Evolutionary conservation across 2,329 filamentous ascomycete species (phyloP).

Genomic region (Pseudocercospora cruenta): DNA sequence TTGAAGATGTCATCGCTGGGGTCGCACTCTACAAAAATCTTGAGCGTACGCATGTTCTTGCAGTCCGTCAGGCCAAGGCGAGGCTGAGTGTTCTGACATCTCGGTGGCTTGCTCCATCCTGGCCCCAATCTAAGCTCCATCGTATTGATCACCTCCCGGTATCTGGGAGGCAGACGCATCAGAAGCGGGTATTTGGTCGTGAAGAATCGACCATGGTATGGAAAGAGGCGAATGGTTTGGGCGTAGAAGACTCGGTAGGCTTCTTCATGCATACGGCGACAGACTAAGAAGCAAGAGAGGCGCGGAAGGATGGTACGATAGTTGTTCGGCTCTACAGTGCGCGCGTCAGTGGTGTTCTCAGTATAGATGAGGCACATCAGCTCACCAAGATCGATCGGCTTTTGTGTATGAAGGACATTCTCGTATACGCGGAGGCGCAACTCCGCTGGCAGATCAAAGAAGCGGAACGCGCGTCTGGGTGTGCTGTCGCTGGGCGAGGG

Average conservation of each 20-base stretch:
- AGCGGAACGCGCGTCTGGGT: constrained; percentile 57
- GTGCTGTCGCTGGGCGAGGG: constrained; percentile 26
- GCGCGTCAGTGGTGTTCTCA: constrained; percentile 1
- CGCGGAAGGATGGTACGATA: constrained; percentile 62
- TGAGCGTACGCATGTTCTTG: constrained; percentile 60
- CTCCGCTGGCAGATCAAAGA: constrained; percentile 70
- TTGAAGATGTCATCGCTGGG: constrained; percentile 67
- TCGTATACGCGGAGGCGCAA: constrained; percentile 71
- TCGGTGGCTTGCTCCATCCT: constrained; percentile 71
- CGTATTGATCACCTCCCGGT: constrained; percentile 63
- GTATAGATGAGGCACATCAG: background rate
- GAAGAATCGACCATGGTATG: constrained; percentile 67
- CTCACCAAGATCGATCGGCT: constrained; percentile 63
- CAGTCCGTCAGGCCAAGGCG: constrained; percentile 67
- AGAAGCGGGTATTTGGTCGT: constrained; percentile 74
- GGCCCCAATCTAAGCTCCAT: constrained; percentile 74
- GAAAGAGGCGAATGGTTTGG: constrained; percentile 67
- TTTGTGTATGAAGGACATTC: constrained; percentile 61
- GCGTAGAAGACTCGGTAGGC: constrained; percentile 69
- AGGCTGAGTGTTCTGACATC: constrained; percentile 69
- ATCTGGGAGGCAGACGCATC: constrained; percentile 64
- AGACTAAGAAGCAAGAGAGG: constrained; percentile 64
- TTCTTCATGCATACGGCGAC: constrained; percentile 64
- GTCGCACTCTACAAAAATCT: constrained; percentile 73
- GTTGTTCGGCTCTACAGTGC: constrained; percentile 59